Conservation (phyloP, 495 filamentous ascomycete genomes). For the Aspergillus sclerotiicarbonarius region DNA sequence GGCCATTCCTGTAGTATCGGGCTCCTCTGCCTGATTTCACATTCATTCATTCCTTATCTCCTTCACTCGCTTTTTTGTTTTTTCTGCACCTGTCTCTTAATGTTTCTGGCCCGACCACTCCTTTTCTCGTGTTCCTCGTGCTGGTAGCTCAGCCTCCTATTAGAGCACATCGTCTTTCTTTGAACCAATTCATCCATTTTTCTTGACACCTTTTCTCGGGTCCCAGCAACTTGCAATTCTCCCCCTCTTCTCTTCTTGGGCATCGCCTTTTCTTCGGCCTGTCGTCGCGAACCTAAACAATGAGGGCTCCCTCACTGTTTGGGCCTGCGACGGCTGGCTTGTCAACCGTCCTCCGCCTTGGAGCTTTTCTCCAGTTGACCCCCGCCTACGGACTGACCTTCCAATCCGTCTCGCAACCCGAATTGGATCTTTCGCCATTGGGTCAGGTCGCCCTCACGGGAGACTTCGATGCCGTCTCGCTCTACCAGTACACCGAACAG, state of each 20-base stretch:
- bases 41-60: conserved; percentile 11
- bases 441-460: conserved; percentile 85
- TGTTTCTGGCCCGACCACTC: conserved; percentile 32
- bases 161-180: conserved; percentile 2
- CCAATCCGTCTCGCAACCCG: conserved; percentile 66
- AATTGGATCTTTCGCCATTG: conserved; percentile 77
- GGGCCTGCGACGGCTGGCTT: conserved; percentile 52
- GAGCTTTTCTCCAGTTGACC: conserved; percentile 39
- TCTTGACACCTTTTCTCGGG: background rate
- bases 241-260: conserved; percentile 15
- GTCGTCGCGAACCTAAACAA: conserved; percentile 49
- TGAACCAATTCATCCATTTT: conserved; percentile 4
- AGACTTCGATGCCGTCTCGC: conserved; percentile 86
- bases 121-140: conserved; percentile 30
- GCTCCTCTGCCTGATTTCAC: conserved; percentile 6
- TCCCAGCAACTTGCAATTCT: background rate
- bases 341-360: conserved; percentile 39
- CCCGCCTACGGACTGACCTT: conserved; percentile 65
- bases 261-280: conserved; percentile 19
- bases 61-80: conserved; percentile 26
- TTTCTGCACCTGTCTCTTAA: conserved; percentile 27
- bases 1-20: conserved; percentile 14
- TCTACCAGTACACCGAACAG: conserved; percentile 83
- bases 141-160: conserved; percentile 22
- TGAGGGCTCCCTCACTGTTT: conserved; percentile 59